These are phyloP conservation scores for Yamadazyma oceani DNA, from an alignment of 1,139 yeast genomes.

Conservation along the genomic window DNA sequence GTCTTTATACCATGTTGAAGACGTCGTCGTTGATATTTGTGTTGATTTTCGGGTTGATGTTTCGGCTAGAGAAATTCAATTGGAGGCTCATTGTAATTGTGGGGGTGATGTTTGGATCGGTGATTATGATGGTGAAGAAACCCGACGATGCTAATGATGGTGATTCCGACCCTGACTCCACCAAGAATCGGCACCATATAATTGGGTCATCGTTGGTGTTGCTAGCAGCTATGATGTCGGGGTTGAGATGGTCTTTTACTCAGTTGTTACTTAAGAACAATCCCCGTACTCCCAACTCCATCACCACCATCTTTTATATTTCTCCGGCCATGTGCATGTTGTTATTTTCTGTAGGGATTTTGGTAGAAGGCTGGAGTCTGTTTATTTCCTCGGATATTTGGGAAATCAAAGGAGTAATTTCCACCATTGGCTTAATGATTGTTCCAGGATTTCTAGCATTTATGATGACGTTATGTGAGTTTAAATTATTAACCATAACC, in stretches of 20 bases:
- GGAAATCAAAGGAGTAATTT: slow-evolving; percentile 52
- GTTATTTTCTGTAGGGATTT: slow-evolving; percentile 58
- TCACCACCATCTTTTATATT: slow-evolving; percentile 77
- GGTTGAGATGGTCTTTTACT: slow-evolving; percentile 93
- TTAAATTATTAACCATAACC: slow-evolving; percentile 75
- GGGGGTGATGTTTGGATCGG: slow-evolving; percentile 75
- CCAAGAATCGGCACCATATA: slow-evolving; percentile 21
- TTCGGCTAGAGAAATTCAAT: slow-evolving; percentile 71
- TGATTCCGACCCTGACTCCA: slow-evolving; percentile 15
- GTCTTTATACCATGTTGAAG: slow-evolving; percentile 91
- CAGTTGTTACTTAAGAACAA: slow-evolving; percentile 72
- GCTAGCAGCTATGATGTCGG: slow-evolving; percentile 78
- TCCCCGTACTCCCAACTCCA: slow-evolving; percentile 65
- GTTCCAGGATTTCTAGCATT: slow-evolving; percentile 88
- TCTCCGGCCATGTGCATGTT: slow-evolving; percentile 80
- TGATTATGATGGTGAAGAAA: slow-evolving; percentile 75
- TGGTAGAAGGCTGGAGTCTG: slow-evolving; percentile 62
- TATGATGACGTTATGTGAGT: slow-evolving; percentile 88
- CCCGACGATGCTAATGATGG: slow-evolving; percentile 19
- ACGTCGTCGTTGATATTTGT: slow-evolving; percentile 87
- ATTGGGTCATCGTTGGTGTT: slow-evolving; percentile 74
- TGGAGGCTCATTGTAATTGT: slow-evolving; percentile 69
- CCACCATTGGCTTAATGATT: slow-evolving; percentile 58
- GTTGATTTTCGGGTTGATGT: slow-evolving; percentile 76
- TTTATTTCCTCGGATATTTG: slow-evolving; percentile 61